Evolutionary conservation across 148 eudicot genomes (phyloP).

Genomic region (Chenopodium album): DNA sequence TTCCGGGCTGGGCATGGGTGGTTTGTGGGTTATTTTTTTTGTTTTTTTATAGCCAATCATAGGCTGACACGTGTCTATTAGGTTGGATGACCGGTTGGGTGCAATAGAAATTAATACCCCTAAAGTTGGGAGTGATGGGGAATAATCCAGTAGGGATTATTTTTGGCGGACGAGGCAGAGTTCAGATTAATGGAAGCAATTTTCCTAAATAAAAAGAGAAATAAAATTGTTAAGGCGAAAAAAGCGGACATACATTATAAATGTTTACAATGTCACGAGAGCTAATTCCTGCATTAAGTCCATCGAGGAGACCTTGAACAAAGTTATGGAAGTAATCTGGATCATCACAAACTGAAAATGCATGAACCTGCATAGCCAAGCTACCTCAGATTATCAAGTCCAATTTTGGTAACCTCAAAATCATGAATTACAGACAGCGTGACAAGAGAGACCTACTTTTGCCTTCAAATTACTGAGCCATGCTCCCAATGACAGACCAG

Average conservation of each 20-base stretch:
- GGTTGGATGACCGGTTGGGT: too few species aligned
- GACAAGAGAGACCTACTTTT: conserved; percentile 47
- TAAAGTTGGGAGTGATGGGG: too few species aligned
- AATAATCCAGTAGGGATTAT: too few species aligned
- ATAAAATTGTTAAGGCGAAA: conserved; percentile 1
- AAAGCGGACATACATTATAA: conserved; percentile 53
- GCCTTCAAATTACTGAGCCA: conserved; percentile 76
- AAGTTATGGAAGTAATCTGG: conserved; percentile 90
- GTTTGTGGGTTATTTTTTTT: too few species aligned
- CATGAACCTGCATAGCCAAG: conserved; percentile 66
- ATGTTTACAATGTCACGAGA: conserved; percentile 56
- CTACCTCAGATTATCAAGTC: conserved; percentile 9
- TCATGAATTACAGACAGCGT: conserved; percentile 8
- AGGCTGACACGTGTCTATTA: too few species aligned
- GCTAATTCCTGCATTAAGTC: conserved; percentile 49
- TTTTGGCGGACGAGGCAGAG: too few species aligned
- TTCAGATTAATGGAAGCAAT: too few species aligned
- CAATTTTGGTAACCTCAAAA: neutral
- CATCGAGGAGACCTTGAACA: conserved; percentile 66
- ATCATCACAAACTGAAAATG: conserved; percentile 84
- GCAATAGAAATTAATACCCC: too few species aligned
- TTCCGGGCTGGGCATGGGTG: too few species aligned
- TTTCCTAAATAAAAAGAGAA: too few species aligned
- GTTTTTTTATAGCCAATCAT: too few species aligned
- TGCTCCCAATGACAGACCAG: conserved; percentile 86